Evolutionary conservation across 2,329 filamentous ascomycete genomes (phyloP), one percentile per base, ranked within the genome.

Genomic region (Xylariaceae sp.): DNA sequence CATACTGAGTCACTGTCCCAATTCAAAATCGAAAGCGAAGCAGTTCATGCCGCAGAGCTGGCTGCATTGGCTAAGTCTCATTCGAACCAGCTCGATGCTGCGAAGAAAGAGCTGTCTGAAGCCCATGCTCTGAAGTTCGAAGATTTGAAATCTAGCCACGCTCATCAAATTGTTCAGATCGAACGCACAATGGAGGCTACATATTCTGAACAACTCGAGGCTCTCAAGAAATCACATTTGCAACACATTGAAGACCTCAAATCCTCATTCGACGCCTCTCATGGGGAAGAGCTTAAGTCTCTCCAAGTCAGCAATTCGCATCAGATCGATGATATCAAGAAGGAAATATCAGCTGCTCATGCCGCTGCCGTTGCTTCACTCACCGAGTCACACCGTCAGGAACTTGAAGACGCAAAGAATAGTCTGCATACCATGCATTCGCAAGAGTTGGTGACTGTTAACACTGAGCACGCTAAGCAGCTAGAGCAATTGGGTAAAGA

Each of bases 1-100:
- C 66, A 70, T 46, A 55, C 51, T 7, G 58, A 68, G 12, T 61
- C 67, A 43, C 31, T 70, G 48, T 55, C 55, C 2, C 56, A 50
- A 30, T 56, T 60, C 26, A 63, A 59, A 55, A 46, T 51, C n/a
- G 61, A 63, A 4, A 63, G 50, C 31, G 60, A 65, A 12, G 53
- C 58, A 34, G 48, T 53, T 2, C 65, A 67, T 44, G 60, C 64
- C 2, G 62, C 63, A 26, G 67, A 66, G 50, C 53, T 65, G 12
- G 61, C 62, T 51, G 60, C 61, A 3, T 57, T 68, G 30, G 57
- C 55, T 26, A 62, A 60, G 7, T 48, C 57, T 5, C 62, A 67
- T 48, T 54, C 58, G 7, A 51, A 12, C 31, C 56, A 64, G 31
- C 56, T 66, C 19, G 53, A 63, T 27, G 39, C 55, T 9, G n/a